Evolutionary conservation across 257 asterid species (phyloP), one percentile per base, ranked within the genome.

Genomic region (Mentha longifolia): DNA sequence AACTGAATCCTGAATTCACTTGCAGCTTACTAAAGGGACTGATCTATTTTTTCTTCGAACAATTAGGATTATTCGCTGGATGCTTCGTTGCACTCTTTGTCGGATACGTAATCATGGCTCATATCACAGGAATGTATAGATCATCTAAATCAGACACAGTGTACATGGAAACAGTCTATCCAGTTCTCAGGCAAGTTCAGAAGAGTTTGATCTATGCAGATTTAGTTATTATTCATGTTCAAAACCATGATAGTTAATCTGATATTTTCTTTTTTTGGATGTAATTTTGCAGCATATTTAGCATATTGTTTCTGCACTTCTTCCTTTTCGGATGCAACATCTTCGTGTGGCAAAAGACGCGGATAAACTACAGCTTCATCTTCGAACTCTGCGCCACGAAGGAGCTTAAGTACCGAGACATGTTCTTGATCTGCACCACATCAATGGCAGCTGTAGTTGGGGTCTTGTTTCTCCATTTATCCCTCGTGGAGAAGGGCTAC

Each of bases 91-190:
- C 98, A 0, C 91, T 95, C 39, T 81, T 95, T 63, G 70, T 87
- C 3, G 99, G 99, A 78, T 95, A 95, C 45, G 86, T 85, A 15
- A 85, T 92, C 80, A 85, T 95, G 95, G 97, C 99, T 65, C 95
- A 85, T 78, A 70, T 89, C 9, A 88, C 98, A 7, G 97, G 99
- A 74, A 80, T 86, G 88, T 95, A 92, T 58, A 82, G 62, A 76
- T 78, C 91, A 76, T 78, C 91, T 56, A 71, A 76, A 17, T 83
- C 98, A 30, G 80, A 89, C 41, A 77, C 82, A 61, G 61, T 88
- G 45, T 95, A 95, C 90, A 95, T 95, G 99, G 99, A 92, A 85
- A 95, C 99, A 6, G 88, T 89, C 19, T 95, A 88, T 68, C 98
- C 99, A 14, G 85, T 95, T 49, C 86, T 95, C 33, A 92, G 98